Evolutionary conservation across 1,139 yeast genomes (phyloP).

Genomic region (Hyphopichia pseudoburtonii): DNA sequence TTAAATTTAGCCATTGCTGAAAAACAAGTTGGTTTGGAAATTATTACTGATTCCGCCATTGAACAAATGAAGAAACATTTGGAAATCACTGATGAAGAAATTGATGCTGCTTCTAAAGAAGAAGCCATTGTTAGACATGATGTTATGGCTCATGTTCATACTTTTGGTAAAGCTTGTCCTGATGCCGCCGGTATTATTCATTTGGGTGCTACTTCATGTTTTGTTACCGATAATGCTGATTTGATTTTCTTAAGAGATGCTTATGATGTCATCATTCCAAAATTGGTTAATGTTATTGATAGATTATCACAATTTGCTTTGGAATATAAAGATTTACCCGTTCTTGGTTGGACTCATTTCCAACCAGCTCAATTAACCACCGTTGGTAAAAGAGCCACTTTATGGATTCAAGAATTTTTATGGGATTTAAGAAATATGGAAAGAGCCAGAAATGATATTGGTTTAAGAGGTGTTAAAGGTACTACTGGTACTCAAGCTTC

Average conservation of each 20-base stretch:
- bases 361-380: slow-evolving; percentile 99
- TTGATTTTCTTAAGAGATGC: slow-evolving; percentile 95
- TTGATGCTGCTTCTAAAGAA: slow-evolving; percentile 82
- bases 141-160: slow-evolving; percentile 99
- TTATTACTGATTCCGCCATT: slow-evolving; percentile 88
- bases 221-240: slow-evolving; percentile 97
- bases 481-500: slow-evolving; percentile 99
- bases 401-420: slow-evolving; percentile 95
- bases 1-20: slow-evolving; percentile 94
- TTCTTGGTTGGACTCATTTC: slow-evolving; percentile 98
- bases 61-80: slow-evolving; percentile 78
- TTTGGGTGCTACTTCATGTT: slow-evolving; percentile 98
- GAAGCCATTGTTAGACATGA: slow-evolving; percentile 99
- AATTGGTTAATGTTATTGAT: slow-evolving; percentile 92
- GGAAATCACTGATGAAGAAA: slow-evolving; percentile 88
- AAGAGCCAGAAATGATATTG: slow-evolving; percentile 95
- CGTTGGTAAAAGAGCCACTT: slow-evolving; percentile 95
- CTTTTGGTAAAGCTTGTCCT: slow-evolving; percentile 89
- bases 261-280: slow-evolving; percentile 87
- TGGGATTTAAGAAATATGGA: slow-evolving; percentile 97
- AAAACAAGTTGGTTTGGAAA: slow-evolving; percentile 79
- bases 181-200: slow-evolving; percentile 98
- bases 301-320: slow-evolving; percentile 85
- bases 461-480: slow-evolving; percentile 98
- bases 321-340: slow-evolving; percentile 92